Percentiles rank a stretch among this genome's conserved stretches.
phyloP scores from a whole-genome alignment of 2,329 filamentous ascomycete genomes.

The Paecilomyces niveus region DNA sequence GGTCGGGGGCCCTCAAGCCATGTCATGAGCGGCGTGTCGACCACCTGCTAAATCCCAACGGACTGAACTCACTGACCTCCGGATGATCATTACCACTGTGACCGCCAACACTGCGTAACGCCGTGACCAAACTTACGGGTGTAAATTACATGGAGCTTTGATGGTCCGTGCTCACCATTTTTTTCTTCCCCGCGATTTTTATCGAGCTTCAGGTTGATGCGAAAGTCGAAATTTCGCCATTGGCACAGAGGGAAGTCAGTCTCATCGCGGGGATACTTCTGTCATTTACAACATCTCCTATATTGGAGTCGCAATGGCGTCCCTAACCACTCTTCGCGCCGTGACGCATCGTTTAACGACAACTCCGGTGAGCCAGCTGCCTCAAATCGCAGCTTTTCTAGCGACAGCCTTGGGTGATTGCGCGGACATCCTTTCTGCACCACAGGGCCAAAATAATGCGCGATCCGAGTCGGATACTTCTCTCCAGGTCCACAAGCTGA shows the following conservation, averaged over 20 bases:
- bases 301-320: slow-evolving; percentile 15
- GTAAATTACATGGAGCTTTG: not conserved
- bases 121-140: not conserved
- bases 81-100: not conserved
- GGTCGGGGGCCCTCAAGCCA: not conserved
- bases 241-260: not conserved
- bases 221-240: not conserved
- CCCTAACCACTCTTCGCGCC: slow-evolving; percentile 32
- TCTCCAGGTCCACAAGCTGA: slow-evolving; percentile 72
- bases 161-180: not conserved
- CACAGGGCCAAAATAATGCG: slow-evolving; percentile 50
- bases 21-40: not conserved
- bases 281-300: not conserved
- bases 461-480: slow-evolving; percentile 60
- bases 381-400: slow-evolving; percentile 64
- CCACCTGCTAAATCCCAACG: not conserved
- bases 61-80: not conserved
- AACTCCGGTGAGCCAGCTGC: slow-evolving; percentile 65
- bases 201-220: not conserved
- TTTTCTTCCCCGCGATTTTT: not conserved
- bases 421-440: slow-evolving; percentile 54
- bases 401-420: slow-evolving; percentile 49
- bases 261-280: not conserved
- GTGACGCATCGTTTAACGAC: slow-evolving; percentile 54
- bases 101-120: not conserved